Percentiles rank a stretch among this genome's conserved stretches.
Evolutionary conservation across 169 alveolate genomes (phyloP).

Genomic region (Perkinsus chesapeaki): DNA sequence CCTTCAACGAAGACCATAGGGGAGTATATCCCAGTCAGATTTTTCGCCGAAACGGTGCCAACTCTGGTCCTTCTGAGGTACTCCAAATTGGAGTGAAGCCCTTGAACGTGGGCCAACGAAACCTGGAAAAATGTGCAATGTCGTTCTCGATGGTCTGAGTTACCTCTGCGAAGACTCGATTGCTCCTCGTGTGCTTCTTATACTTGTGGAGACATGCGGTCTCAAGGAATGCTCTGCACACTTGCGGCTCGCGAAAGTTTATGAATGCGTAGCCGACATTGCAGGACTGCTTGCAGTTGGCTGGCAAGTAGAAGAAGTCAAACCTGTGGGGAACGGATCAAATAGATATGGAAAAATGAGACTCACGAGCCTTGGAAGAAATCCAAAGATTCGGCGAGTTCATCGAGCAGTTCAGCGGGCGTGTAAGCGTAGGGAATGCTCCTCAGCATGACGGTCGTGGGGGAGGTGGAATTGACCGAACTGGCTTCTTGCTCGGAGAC

Average conservation of each 20-base stretch:
- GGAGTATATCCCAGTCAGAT: not conserved
- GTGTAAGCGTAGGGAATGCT: not conserved
- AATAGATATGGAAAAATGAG: not conserved
- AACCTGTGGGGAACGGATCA: not conserved
- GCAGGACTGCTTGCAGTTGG: not conserved
- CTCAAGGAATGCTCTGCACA: not conserved
- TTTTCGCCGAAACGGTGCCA: not conserved
- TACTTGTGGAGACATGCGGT: not conserved
- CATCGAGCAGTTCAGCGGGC: not conserved
- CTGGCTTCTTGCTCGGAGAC: too few species aligned
- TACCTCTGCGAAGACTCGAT: not conserved
- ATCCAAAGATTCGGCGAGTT: not conserved
- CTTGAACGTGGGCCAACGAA: not conserved
- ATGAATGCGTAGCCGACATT: not conserved
- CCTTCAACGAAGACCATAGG: not conserved
- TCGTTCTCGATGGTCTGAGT: not conserved
- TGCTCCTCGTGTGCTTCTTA: not conserved
- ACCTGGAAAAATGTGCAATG: not conserved
- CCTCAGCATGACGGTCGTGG: not conserved
- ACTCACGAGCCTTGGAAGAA: not conserved
- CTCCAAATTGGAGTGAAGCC: not conserved
- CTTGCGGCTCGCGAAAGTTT: not conserved
- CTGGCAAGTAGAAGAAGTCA: not conserved
- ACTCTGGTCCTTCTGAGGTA: not conserved
- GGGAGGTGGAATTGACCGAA: too few species aligned